phyloP scores from a whole-genome alignment of 805 yeast genomes.

The Lipomyces spencermartinsiae region DNA sequence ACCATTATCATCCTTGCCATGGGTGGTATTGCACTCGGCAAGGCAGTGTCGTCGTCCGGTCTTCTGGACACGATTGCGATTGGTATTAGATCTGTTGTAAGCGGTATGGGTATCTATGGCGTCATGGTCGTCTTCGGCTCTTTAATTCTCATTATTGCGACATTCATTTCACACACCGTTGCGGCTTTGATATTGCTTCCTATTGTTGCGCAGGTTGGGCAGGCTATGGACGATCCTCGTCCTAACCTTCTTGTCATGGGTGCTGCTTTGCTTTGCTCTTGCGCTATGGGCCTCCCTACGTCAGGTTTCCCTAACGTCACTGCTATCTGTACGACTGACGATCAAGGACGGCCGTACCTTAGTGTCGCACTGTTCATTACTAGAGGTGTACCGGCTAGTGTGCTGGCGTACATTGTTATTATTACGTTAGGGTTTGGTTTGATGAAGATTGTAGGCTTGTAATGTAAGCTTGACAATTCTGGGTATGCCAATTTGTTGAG shows the following conservation, averaged over 20 bases:
- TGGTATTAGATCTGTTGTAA: constrained; percentile 68
- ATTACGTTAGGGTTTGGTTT: constrained; percentile 80
- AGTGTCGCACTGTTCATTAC: constrained; percentile 86
- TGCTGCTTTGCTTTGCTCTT: constrained; percentile 75
- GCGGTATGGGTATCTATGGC: constrained; percentile 70
- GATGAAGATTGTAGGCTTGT: constrained; percentile 65
- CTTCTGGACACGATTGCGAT: constrained; percentile 78
- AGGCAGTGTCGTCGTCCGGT: constrained; percentile 92
- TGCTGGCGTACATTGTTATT: constrained; percentile 73
- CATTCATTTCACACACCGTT: constrained; percentile 95
- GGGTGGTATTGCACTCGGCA: constrained; percentile 97
- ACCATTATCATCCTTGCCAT: constrained; percentile 92
- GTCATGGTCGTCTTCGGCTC: constrained; percentile 81
- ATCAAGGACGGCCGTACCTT: constrained; percentile 86
- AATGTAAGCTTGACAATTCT: no score
- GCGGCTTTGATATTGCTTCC: constrained; percentile 95
- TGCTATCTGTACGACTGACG: constrained; percentile 93
- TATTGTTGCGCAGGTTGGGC: constrained; percentile 87
- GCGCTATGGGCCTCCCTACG: constrained; percentile 97
- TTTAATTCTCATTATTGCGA: constrained; percentile 81
- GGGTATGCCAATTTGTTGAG: not conserved
- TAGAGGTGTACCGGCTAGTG: constrained; percentile 87
- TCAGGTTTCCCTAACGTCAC: constrained; percentile 98
- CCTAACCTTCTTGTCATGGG: constrained; percentile 79
- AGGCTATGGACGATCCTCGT: constrained; percentile 65